A percentile compares a stretch with the other conserved stretches of the same genome.
These are phyloP conservation scores for Deinandra increscens DNA, from an alignment of 129 eudicot genomes.

Conservation along the genomic window DNA sequence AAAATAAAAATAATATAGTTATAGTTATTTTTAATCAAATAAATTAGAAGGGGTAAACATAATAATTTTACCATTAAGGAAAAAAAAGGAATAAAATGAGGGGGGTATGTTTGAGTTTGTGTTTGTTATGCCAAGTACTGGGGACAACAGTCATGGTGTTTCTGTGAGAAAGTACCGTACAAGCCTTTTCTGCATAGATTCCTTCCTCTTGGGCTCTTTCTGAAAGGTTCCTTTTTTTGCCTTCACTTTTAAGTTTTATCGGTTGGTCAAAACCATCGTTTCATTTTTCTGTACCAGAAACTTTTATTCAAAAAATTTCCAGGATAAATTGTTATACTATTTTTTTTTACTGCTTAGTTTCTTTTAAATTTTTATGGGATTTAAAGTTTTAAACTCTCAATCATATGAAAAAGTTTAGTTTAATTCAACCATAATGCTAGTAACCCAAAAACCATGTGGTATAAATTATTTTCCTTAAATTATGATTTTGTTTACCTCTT, in stretches of 20 bases:
- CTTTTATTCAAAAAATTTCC: not conserved
- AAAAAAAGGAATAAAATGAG: not conserved
- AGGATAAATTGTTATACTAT: too few species aligned
- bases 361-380: too few species aligned
- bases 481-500: too few species aligned
- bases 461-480: too few species aligned
- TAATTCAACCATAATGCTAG: too few species aligned
- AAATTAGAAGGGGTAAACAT: too few species aligned
- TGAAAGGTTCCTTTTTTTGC: constrained; percentile 28
- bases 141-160: constrained; percentile 39
- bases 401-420: too few species aligned
- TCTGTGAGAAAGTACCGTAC: constrained; percentile 35
- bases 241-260: constrained; percentile 24
- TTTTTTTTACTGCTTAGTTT: too few species aligned
- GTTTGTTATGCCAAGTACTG: constrained; percentile 44
- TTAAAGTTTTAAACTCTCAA: too few species aligned
- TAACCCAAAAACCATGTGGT: too few species aligned
- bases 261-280: constrained; percentile 30
- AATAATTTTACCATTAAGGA: not conserved
- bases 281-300: not conserved
- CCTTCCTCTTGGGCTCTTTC: constrained; percentile 42
- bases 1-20: too few species aligned
- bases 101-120: constrained; percentile 38
- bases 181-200: constrained; percentile 40
- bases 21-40: too few species aligned